phyloP scores from a whole-genome alignment of 1,139 yeast genomes.

The Protomyces lactucae-debilis region DNA sequence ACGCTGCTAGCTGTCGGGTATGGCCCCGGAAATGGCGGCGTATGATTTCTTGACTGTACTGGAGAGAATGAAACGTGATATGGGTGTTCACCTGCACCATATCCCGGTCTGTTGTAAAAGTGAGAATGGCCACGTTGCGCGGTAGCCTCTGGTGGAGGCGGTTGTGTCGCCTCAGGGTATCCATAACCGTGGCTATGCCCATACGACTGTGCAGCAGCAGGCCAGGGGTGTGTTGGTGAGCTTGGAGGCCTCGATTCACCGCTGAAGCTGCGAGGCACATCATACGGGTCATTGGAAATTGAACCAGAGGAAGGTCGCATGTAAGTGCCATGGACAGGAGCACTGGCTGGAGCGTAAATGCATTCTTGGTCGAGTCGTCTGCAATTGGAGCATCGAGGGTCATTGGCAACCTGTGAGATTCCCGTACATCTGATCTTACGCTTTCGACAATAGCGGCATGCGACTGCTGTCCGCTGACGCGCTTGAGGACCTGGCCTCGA shows the following conservation, averaged over 20 bases:
- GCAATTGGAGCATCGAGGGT: constrained; percentile 23
- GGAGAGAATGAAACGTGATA: too few species aligned
- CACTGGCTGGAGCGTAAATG: constrained; percentile 24
- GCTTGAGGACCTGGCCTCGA: constrained; percentile 35
- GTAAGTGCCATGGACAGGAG: background rate
- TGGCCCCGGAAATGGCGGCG: too few species aligned
- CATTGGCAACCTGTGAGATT: constrained; percentile 19
- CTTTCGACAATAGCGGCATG: constrained; percentile 25
- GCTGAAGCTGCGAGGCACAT: background rate
- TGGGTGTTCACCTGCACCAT: too few species aligned
- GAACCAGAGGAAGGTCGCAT: background rate
- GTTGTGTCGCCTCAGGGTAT: too few species aligned
- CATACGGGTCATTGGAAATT: background rate
- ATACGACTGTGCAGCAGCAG: too few species aligned
- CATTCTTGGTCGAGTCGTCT: constrained; percentile 24
- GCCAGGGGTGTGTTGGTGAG: too few species aligned
- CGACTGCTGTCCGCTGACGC: constrained; percentile 30
- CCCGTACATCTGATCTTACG: constrained; percentile 29
- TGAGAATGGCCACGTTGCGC: too few species aligned
- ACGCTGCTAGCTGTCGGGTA: too few species aligned
- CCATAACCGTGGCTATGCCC: too few species aligned
- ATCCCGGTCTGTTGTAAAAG: too few species aligned
- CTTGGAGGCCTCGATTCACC: background rate
- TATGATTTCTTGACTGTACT: too few species aligned
- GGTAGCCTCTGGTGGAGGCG: too few species aligned